Evolutionary conservation across 1,284 basidiomycete species (phyloP), one percentile per base, ranked within the genome.

Genomic region (Leccinum solheimii): DNA sequence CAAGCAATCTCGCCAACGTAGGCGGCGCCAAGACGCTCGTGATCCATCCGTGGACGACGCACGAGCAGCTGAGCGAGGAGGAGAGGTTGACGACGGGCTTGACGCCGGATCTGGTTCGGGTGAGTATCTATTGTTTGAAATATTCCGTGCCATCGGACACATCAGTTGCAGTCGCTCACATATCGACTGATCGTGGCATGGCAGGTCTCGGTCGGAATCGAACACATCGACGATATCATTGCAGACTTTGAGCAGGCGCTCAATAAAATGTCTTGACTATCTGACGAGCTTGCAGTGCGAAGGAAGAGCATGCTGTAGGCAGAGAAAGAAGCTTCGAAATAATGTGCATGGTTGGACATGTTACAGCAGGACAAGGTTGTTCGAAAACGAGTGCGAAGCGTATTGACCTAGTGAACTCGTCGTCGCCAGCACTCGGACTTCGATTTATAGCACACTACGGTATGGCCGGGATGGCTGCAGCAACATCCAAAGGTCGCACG

Each of bases 211-310:
- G 86, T 88, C 55, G 93, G 94, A n/a, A 92, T 92, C 64, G 94
- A 96, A 76, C 87, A 87, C 67, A 93, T 95, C 70, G 80, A 81
- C 40, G 92, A 94, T 72, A 94, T 94, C 72, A 89, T 94, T 67
- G 91, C 90, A 10, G 93, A 95, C 76, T 94, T 95, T 72, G 86
- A 87, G 64, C 74, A 75, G 60, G 70, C 72, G 3, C 51, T 76
- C 34, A 55, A 30, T 40, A 6, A 1, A 6, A 5, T 55, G 23
- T 21, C 21, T 21, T 21, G 21, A 21, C 21, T 21, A 21, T 21
- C 21, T 16, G 54, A 55, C 36, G 23, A n/a, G 5, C 23, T 7
- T 55, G 5, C 13, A 21, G 13, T 19, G 54, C 9, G 21, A 40
- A 55, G 8, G 4, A 40, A 55, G 19, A 38, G 23, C 21, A 40